A percentile compares a stretch with the other conserved stretches of the same genome.
These are phyloP conservation scores for Podospora bellae-mahoneyi DNA, from an alignment of 495 filamentous ascomycete species.

Conservation along the genomic window DNA sequence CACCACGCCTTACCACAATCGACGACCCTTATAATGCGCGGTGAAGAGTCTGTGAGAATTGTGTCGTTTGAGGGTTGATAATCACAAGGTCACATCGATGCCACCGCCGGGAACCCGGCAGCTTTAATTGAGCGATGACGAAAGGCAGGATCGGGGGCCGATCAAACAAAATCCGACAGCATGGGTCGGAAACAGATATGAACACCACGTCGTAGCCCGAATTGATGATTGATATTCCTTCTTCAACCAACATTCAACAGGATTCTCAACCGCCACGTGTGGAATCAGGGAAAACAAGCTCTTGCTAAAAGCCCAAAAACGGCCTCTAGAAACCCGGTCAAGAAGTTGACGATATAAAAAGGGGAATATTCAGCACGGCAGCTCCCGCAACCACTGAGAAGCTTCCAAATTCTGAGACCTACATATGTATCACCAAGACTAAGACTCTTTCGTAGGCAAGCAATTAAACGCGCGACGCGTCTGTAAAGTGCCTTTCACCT, in stretches of 20 bases:
- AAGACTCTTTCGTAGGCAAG: not conserved
- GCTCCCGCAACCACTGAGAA: not conserved
- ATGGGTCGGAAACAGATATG: not conserved
- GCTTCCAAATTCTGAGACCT: not conserved
- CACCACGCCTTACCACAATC: not conserved
- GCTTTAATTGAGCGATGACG: not conserved
- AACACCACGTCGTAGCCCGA: not conserved
- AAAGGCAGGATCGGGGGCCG: not conserved
- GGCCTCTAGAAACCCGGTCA: too few relatives aligned
- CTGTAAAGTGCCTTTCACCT: not conserved
- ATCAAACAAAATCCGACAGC: conserved; percentile 8
- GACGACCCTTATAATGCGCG: not conserved
- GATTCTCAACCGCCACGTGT: not conserved
- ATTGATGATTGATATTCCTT: too few relatives aligned
- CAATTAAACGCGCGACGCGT: not conserved
- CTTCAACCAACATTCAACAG: not conserved
- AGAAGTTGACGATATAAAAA: too few relatives aligned
- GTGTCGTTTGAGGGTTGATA: not conserved
- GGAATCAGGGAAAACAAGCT: conserved; percentile 1
- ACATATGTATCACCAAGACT: not conserved
- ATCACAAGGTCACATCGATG: not conserved
- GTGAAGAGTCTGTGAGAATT: not conserved
- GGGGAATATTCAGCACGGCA: too few relatives aligned
- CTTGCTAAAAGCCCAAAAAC: not conserved
- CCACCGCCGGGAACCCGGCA: not conserved